These are phyloP conservation scores for Podospora bellae-mahoneyi DNA, from an alignment of 495 filamentous ascomycete species.

Conservation along the genomic window DNA sequence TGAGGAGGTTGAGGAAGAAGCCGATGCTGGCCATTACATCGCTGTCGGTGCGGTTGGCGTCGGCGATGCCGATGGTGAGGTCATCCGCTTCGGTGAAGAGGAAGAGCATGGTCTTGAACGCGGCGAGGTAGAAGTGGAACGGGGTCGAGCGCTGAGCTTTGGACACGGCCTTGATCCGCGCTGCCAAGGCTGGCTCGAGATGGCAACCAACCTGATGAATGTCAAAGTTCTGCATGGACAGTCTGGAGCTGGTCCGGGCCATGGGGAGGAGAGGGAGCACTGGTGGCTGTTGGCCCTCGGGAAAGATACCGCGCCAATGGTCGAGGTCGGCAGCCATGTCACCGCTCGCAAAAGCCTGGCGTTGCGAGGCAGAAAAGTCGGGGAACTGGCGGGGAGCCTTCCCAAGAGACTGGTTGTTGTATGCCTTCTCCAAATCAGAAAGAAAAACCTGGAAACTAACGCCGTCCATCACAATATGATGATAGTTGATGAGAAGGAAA, in stretches of 20 bases:
- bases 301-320: background rate
- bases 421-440: background rate
- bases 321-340: background rate
- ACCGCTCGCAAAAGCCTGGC: background rate
- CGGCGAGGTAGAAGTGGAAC: slow-evolving; percentile 41
- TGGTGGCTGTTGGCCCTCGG: background rate
- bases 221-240: too few species aligned
- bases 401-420: background rate
- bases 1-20: slow-evolving; percentile 47
- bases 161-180: too few species aligned
- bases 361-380: background rate
- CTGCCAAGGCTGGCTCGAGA: too few species aligned
- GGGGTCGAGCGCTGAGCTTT: slow-evolving; percentile 23
- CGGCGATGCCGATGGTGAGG: slow-evolving; percentile 38
- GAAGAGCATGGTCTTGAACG: slow-evolving; percentile 33
- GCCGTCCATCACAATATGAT: slow-evolving; percentile 16
- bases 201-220: too few species aligned
- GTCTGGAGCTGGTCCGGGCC: too few species aligned
- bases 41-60: slow-evolving; percentile 36
- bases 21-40: slow-evolving; percentile 38
- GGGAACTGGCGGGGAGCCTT: too few species aligned
- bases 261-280: too few species aligned
- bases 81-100: slow-evolving; percentile 25
- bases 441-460: background rate
- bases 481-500: slow-evolving; percentile 27